Base-by-base conservation (phyloP, 805 yeast genomes). In the Metschnikowia shivogae region DNA sequence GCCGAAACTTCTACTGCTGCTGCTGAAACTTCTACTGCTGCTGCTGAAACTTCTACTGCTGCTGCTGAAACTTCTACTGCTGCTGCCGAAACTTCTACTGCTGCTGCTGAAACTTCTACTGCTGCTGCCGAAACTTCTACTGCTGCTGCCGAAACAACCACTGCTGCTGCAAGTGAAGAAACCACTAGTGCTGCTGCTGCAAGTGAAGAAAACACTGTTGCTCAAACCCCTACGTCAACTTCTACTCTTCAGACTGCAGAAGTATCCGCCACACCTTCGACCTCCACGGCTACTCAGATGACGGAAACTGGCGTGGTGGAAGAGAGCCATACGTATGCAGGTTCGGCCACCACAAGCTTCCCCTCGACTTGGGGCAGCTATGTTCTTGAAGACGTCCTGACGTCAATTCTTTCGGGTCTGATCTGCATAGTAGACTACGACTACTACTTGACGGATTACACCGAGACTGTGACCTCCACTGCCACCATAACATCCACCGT, bases 401-500 rank as follows among this genome's bases (percentile, higher is more conserved):
- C 76, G 6, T 46, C 63, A 14, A 49, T 56, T 26, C 50, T 63
- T 34, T 54, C 57, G 38, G 64, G 67, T 36, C 48, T 45, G 48
- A 64, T 65, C 38, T 63, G 73, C 59, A 42, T 59, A 45, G 68
- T 70, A 42, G 59, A 65, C 58, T 63, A 63, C 57, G 67, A 65
- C 57, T 64, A 68, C 62, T 63, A 65, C 58, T 42, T 45, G 36
- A 43, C 53, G 47, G 58, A 49, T 32, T 61, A 61, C 42, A 50
- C 60, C 8, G 67, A 62, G 45, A 68, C 74, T 12, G 59, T 65
- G 26, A 70, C 77, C 10, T 59, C 71, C 17, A 63, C 73, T 5
- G 52, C 69, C n/a, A 63, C 74, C 20, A 47, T 67, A 26, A 58
- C 60, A 46, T 51, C 63, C 5, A 64, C 76, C 3, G 61, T 71